Conservation (phyloP, 345 rosid species). For the Syzygium aromaticum region DNA sequence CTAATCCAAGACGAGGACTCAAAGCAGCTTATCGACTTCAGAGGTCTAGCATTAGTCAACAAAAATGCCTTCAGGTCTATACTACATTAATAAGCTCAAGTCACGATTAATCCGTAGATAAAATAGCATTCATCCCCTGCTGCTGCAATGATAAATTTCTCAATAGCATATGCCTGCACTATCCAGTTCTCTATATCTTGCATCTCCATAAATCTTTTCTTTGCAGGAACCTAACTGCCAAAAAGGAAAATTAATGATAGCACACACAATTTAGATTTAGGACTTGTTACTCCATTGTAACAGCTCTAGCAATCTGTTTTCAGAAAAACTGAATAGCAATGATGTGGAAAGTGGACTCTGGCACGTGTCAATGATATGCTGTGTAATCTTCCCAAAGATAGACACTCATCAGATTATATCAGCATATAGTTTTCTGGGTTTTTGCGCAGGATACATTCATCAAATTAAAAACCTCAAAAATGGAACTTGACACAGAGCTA, state of each 20-base stretch:
- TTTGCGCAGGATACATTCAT: too few species aligned
- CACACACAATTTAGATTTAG: not conserved
- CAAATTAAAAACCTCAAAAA: too few species aligned
- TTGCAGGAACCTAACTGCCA: not conserved
- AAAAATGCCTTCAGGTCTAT: not conserved
- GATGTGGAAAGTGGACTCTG: too few species aligned
- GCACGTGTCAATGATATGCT: too few species aligned
- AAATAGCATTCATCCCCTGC: conserved; percentile 48
- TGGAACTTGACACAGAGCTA: too few species aligned
- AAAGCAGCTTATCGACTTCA: not conserved
- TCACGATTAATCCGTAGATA: conserved; percentile 13
- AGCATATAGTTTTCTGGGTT: too few species aligned
- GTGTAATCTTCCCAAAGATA: too few species aligned
- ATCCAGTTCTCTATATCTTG: conserved; percentile 35
- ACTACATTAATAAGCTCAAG: not conserved
- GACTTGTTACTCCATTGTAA: too few species aligned
- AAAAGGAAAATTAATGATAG: not conserved
- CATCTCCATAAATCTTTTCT: not conserved
- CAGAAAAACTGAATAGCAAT: too few species aligned
- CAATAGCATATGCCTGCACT: conserved; percentile 36
- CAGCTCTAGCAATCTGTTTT: too few species aligned
- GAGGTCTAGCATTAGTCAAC: not conserved
- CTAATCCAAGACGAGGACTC: too few species aligned
- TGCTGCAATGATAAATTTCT: conserved; percentile 69
- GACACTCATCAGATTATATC: too few species aligned